Percentiles rank a stretch among this genome's conserved stretches.
Evolutionary conservation across 2,329 filamentous ascomycete genomes (phyloP).

Genomic region (Phialocephala subalpina): DNA sequence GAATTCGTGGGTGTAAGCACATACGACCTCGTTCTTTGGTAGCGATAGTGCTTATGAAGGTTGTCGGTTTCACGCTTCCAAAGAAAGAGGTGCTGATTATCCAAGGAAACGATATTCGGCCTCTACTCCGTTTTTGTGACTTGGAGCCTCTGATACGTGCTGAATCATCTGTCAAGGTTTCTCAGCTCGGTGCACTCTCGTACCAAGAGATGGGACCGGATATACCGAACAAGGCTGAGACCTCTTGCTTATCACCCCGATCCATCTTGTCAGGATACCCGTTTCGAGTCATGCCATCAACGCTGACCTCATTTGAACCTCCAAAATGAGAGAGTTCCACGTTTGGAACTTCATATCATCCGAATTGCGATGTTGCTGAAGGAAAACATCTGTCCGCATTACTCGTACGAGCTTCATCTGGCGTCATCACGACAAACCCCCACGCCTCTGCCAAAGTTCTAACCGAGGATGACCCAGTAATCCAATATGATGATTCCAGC

Average conservation of each 20-base stretch:
- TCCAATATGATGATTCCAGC: slow-evolving; percentile 15
- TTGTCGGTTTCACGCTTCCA: not conserved
- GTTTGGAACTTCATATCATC: slow-evolving; percentile 14
- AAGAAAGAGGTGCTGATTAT: slow-evolving; percentile 12
- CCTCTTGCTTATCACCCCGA: slow-evolving; percentile 15
- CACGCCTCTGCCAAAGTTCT: slow-evolving; percentile 19
- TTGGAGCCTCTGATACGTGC: slow-evolving; percentile 18
- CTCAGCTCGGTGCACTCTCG: slow-evolving; percentile 17
- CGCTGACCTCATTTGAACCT: slow-evolving; percentile 15
- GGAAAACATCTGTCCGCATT: slow-evolving; percentile 19
- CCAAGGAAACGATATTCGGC: not conserved
- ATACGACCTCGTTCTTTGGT: not conserved
- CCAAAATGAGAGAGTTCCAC: slow-evolving; percentile 4
- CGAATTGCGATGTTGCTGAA: slow-evolving; percentile 16
- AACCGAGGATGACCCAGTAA: slow-evolving; percentile 17
- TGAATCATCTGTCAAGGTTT: slow-evolving; percentile 11
- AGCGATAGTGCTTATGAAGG: not conserved
- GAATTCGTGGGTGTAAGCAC: not conserved
- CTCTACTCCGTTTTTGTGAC: slow-evolving; percentile 11
- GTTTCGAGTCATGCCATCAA: slow-evolving; percentile 17
- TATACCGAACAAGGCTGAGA: slow-evolving; percentile 24
- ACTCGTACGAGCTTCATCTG: slow-evolving; percentile 17
- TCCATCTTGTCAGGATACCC: slow-evolving; percentile 3
- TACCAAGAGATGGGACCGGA: slow-evolving; percentile 20
- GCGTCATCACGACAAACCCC: slow-evolving; percentile 21